phyloP scores from a whole-genome alignment of 1,284 basidiomycete species.

The Sporisorium iseilematis-ciliati region DNA sequence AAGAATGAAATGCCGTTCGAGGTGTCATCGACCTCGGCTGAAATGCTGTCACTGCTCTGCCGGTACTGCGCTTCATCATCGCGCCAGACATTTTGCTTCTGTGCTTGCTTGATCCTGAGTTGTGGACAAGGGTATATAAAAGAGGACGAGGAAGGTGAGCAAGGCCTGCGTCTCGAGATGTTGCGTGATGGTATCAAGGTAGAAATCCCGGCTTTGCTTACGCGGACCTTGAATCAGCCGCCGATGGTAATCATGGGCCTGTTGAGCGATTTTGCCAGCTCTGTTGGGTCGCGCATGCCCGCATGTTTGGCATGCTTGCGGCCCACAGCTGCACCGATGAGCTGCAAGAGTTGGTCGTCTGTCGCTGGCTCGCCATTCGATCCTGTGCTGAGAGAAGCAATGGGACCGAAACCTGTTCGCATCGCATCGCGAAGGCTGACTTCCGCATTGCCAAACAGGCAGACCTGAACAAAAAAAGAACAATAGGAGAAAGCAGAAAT shows the following conservation, averaged over 20 bases:
- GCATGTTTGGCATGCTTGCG: conserved; percentile 86
- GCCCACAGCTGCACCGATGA: conserved; percentile 78
- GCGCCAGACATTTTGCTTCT: background rate
- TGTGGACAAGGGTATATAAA: conserved; percentile 3
- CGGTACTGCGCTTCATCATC: conserved; percentile 9
- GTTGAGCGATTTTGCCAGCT: conserved; percentile 55
- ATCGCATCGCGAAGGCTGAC: conserved; percentile 83
- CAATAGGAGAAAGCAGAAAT: background rate
- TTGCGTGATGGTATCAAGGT: background rate
- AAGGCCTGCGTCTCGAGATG: conserved; percentile 4
- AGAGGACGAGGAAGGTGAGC: conserved; percentile 19
- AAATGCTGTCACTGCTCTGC: background rate
- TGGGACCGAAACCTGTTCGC: conserved; percentile 70
- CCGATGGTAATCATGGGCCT: conserved; percentile 87
- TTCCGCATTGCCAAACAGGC: conserved; percentile 86
- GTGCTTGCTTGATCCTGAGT: conserved; percentile 6
- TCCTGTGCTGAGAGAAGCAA: conserved; percentile 28
- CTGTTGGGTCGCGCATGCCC: conserved; percentile 57
- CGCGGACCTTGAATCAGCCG: conserved; percentile 51
- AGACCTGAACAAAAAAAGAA: conserved; percentile 68
- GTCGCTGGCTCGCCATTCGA: conserved; percentile 41
- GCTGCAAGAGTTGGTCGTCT: conserved; percentile 77
- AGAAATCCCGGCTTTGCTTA: background rate
- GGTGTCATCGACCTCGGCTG: background rate
- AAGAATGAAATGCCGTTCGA: conserved; percentile 24